Conservation (phyloP, 495 filamentous ascomycete genomes). For the Aspergillus incahuasiensis region DNA sequence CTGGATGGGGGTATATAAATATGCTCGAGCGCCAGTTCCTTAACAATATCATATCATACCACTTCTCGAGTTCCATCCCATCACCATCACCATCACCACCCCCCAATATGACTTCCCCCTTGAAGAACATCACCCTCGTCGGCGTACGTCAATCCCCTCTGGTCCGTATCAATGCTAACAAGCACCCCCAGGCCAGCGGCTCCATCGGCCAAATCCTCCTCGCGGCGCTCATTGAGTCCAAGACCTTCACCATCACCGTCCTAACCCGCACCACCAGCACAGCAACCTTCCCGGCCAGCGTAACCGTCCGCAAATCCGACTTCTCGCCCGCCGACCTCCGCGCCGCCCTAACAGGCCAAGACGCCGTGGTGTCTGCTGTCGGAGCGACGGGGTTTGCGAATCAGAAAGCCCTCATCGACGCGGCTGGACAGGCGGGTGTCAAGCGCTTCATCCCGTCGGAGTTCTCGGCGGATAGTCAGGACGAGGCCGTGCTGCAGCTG, state of each 20-base stretch:
- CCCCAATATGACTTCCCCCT: constrained; percentile 10
- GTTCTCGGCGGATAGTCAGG: constrained; percentile 29
- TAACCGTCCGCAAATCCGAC: constrained; percentile 52
- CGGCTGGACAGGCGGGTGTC: constrained; percentile 54
- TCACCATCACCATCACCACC: too few species aligned
- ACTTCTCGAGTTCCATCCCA: not conserved
- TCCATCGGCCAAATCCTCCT: constrained; percentile 37
- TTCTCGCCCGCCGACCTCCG: constrained; percentile 52
- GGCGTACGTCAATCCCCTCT: constrained; percentile 15
- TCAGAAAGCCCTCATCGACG: constrained; percentile 53
- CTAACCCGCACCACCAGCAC: constrained; percentile 38
- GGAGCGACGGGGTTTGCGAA: constrained; percentile 29
- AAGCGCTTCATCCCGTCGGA: constrained; percentile 46
- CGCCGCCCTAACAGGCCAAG: constrained; percentile 40
- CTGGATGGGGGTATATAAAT: too few species aligned
- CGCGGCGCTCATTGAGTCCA: constrained; percentile 22
- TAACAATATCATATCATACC: not conserved
- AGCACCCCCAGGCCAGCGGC: constrained; percentile 28
- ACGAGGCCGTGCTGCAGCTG: constrained; percentile 30
- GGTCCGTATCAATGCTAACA: not conserved
- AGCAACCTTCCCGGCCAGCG: constrained; percentile 33
- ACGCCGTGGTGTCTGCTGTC: constrained; percentile 42
- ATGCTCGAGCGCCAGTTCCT: too few species aligned
- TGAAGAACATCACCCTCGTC: constrained; percentile 27
- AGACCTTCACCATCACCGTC: constrained; percentile 55